phyloP scores from a whole-genome alignment of 441 rosid species.

The Omphalea diandra region DNA sequence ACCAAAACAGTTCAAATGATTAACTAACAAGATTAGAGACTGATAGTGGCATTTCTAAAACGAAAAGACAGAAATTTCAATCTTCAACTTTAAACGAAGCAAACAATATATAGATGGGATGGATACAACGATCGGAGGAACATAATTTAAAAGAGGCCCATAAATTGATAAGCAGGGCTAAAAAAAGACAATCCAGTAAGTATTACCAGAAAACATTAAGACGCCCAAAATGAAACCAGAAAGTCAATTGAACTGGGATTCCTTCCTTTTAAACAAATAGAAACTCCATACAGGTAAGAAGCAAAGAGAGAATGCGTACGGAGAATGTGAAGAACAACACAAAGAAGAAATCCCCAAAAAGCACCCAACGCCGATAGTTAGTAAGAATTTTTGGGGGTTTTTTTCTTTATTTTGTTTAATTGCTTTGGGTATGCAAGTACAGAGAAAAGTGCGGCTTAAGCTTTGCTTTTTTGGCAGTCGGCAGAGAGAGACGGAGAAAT shows the following conservation, averaged over 20 bases:
- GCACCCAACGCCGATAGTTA: neutral
- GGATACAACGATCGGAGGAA: neutral
- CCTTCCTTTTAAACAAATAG: neutral
- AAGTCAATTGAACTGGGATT: neutral
- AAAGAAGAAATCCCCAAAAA: neutral
- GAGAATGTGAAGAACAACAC: neutral
- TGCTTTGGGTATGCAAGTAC: neutral
- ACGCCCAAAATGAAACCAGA: neutral
- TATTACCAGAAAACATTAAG: conserved; percentile 21
- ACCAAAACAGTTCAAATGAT: no score
- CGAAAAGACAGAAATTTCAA: neutral
- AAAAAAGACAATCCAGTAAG: neutral
- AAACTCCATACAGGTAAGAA: no score
- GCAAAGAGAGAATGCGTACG: neutral
- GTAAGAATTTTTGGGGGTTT: neutral
- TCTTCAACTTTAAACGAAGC: neutral
- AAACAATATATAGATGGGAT: no score
- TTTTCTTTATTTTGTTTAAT: neutral
- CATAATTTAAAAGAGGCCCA: neutral
- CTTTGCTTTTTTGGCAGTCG: neutral
- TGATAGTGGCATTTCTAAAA: no score
- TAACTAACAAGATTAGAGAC: no score
- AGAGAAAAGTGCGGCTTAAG: neutral
- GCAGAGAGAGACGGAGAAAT: neutral
- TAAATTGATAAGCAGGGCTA: neutral